Conservation (phyloP, 305 asterid species). For the Nicotiana rustica region DNA sequence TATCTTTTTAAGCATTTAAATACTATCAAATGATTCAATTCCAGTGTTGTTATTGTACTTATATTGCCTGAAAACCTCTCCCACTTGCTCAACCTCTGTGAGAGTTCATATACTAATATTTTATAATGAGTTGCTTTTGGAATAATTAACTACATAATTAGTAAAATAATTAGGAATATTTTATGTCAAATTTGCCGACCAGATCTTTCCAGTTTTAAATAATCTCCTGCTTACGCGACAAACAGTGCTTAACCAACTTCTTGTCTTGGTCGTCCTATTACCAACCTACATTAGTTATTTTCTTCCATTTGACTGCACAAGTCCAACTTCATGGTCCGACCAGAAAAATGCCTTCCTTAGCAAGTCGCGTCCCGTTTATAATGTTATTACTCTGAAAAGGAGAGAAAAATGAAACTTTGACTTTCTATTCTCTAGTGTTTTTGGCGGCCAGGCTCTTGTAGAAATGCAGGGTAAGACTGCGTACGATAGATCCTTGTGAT, state of each 20-base stretch:
- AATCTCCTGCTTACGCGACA: constrained; percentile 9
- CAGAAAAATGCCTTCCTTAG: background rate
- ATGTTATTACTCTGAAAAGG: background rate
- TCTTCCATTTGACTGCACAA: constrained; percentile 4
- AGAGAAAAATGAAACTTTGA: background rate
- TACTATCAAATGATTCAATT: background rate
- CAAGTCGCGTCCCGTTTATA: background rate
- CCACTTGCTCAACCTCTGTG: background rate
- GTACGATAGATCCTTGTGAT: too few species aligned
- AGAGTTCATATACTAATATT: background rate
- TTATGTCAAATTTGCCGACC: background rate
- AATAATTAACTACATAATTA: constrained; percentile 2
- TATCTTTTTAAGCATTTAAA: background rate
- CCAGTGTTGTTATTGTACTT: background rate
- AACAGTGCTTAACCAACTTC: constrained; percentile 14
- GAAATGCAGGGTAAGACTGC: too few species aligned
- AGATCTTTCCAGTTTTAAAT: background rate
- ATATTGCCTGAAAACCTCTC: background rate
- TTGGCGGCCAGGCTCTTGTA: too few species aligned
- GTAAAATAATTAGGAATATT: background rate
- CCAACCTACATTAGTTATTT: constrained; percentile 2
- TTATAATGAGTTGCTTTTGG: constrained; percentile 15
- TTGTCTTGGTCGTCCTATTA: constrained; percentile 3
- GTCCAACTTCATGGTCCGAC: background rate
- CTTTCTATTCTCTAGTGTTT: background rate